Conservation (phyloP, 768 basidiomycete genomes). For the Termitomyces sp. region DNA sequence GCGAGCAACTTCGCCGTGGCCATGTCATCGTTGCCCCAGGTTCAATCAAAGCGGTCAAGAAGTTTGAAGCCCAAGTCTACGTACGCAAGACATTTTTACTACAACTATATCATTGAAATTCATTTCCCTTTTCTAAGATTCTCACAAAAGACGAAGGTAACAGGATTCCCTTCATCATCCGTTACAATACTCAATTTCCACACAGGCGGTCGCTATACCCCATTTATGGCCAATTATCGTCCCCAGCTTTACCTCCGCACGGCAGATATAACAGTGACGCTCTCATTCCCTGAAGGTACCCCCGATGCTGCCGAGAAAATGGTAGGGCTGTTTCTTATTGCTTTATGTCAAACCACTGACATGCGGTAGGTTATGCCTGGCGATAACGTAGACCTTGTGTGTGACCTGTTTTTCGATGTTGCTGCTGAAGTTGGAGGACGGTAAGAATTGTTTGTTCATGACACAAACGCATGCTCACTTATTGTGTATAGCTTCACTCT, state of each 20-base stretch:
- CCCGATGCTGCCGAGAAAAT: slow-evolving; percentile 83
- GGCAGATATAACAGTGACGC: slow-evolving; percentile 82
- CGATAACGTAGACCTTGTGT: slow-evolving; percentile 94
- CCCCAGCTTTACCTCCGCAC: slow-evolving; percentile 97
- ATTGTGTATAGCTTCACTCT: slow-evolving; percentile 65
- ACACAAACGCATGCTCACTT: background rate
- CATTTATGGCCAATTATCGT: slow-evolving; percentile 91
- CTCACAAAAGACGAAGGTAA: slow-evolving; percentile 82
- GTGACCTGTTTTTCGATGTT: slow-evolving; percentile 78
- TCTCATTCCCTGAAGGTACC: slow-evolving; percentile 87
- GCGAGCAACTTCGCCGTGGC: slow-evolving; percentile 92
- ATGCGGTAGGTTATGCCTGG: slow-evolving; percentile 84
- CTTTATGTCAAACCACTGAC: background rate
- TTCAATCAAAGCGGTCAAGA: slow-evolving; percentile 90
- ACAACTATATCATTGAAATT: background rate
- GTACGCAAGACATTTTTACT: slow-evolving; percentile 32
- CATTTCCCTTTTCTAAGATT: slow-evolving; percentile 38
- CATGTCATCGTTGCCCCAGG: slow-evolving; percentile 89
- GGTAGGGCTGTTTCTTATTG: slow-evolving; percentile 37
- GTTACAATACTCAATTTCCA: slow-evolving; percentile 5
- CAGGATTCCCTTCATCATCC: slow-evolving; percentile 12
- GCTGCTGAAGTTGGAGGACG: slow-evolving; percentile 87
- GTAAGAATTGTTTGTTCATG: slow-evolving; percentile 24
- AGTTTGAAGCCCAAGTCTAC: slow-evolving; percentile 93
- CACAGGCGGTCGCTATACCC: slow-evolving; percentile 76